Conservation (phyloP, 2,329 filamentous ascomycete species). For the Sporothrix variecibatus region DNA sequence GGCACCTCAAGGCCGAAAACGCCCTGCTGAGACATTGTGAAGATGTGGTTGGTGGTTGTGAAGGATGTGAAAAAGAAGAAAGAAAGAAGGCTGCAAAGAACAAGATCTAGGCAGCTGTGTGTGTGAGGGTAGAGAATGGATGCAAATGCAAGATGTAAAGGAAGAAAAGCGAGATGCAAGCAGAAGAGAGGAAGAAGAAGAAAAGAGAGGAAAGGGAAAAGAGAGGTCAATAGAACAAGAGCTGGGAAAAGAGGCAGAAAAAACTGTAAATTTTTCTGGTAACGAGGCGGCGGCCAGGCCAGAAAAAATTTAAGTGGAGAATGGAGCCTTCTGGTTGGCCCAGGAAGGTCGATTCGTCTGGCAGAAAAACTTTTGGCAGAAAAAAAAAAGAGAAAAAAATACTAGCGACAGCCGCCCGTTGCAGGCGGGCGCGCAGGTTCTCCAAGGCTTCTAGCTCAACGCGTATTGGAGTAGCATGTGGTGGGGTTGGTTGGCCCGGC, state of each 20-base stretch:
- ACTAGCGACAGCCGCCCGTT: background rate
- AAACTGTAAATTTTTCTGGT: conserved; percentile 29
- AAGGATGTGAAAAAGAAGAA: background rate
- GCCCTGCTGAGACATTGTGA: conserved; percentile 31
- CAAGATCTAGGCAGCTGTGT: conserved; percentile 1
- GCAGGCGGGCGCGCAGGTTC: background rate
- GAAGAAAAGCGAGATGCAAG: conserved; percentile 34
- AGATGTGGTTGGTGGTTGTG: background rate
- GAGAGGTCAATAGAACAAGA: conserved; percentile 17
- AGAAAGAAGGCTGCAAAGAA: conserved; percentile 25
- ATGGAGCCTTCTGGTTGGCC: conserved; percentile 25
- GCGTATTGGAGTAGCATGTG: conserved; percentile 14
- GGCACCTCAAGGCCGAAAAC: conserved; percentile 92
- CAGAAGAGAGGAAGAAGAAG: conserved; percentile 31
- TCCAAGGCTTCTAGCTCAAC: conserved; percentile 18
- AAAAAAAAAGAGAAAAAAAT: background rate
- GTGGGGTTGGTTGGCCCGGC: conserved; percentile 2
- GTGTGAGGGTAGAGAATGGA: background rate
- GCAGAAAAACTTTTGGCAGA: conserved; percentile 11
- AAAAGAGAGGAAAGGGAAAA: conserved; percentile 31
- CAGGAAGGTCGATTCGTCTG: conserved; percentile 26
- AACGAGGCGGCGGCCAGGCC: background rate
- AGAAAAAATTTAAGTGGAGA: conserved; percentile 31
- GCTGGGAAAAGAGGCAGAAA: conserved; percentile 16
- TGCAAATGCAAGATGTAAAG: conserved; percentile 27